Base-by-base conservation (phyloP, 2,329 filamentous ascomycete species). In the Cladosporium colombiae region DNA sequence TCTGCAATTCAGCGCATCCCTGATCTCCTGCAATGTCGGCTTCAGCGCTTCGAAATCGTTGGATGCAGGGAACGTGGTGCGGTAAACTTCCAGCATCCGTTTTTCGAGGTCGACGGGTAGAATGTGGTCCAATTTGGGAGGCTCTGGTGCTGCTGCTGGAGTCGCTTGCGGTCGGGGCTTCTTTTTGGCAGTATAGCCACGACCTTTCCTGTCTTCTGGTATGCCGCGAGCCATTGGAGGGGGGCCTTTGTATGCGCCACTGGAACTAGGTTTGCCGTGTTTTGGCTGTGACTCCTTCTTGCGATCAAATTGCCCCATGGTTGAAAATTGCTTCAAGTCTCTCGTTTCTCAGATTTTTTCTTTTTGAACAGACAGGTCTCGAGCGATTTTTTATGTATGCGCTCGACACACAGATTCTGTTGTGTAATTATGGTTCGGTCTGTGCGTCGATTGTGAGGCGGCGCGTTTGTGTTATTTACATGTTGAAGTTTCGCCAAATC, bases 61-160 rank as follows among this genome's bases (percentile, higher is more conserved):
- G n/a, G 50, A 63, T 3, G 25, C 25, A 44, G 61, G 61, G 23
- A 63, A 63, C 1, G 61, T 46, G 18, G 50, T 29, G 33, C 50
- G 61, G 89, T 88, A 29, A 94, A 98, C 73, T 82, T 97, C 8
- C 82, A 86, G 50, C 94, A 99, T 78, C 90, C 92, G 1, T 83
- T 95, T 0, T 82, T 99, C 4, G 88, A 87, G 69, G 92, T 95
- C 0, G 87, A 95, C 27, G 37, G 50, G 50, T 10, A 63, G 31
- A 16, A 23, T 10, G 23, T 55, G 61, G 5, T 56, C 50, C 16
- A 63, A n/a, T 8, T 56, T 55, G 4, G 25, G 31, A 31, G 61
- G 35, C 23, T 63, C 50, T 33, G 46, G 60, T 27, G 35, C 25
- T 33, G 61, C 16, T 21, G 50, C 35, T 31, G 61, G 37, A 11